Evolutionary conservation across 768 basidiomycete species (phyloP).

Genomic region (Russula foetens): DNA sequence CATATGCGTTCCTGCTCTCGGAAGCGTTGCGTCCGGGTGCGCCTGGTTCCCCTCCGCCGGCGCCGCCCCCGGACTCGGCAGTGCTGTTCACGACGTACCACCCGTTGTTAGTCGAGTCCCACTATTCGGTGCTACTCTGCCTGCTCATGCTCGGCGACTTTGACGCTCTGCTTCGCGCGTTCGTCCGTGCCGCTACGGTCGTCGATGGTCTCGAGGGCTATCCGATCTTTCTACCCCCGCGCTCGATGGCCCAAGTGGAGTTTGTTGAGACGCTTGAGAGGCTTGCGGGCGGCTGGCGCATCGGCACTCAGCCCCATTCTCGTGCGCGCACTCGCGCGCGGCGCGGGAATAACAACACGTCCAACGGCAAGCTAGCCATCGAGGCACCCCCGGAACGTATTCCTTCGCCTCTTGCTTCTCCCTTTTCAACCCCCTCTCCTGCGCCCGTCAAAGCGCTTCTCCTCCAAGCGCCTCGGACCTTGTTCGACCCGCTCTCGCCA

Average conservation of each 20-base stretch:
- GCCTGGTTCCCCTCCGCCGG: slow-evolving; percentile 30
- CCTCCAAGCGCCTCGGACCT: neutral
- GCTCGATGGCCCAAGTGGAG: slow-evolving; percentile 87
- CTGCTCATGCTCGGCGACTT: slow-evolving; percentile 76
- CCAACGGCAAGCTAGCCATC: slow-evolving; percentile 23
- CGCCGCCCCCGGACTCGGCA: slow-evolving; percentile 36
- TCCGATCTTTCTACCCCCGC: slow-evolving; percentile 79
- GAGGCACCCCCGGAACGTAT: slow-evolving; percentile 30
- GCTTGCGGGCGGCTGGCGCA: slow-evolving; percentile 45
- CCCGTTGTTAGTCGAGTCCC: slow-evolving; percentile 81
- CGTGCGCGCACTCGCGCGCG: slow-evolving; percentile 21
- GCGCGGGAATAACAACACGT: slow-evolving; percentile 20
- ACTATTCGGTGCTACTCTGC: slow-evolving; percentile 72
- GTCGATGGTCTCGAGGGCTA: slow-evolving; percentile 84
- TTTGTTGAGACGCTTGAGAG: slow-evolving; percentile 81
- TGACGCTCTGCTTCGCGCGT: slow-evolving; percentile 48
- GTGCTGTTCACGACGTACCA: slow-evolving; percentile 85
- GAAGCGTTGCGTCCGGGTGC: slow-evolving; percentile 61
- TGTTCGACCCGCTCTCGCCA: slow-evolving; percentile 21
- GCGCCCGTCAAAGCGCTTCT: neutral
- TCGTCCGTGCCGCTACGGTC: slow-evolving; percentile 55
- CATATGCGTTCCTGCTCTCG: slow-evolving; percentile 60
- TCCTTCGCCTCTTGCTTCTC: slow-evolving; percentile 5
- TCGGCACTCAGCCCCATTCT: slow-evolving; percentile 41
- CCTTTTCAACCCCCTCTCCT: slow-evolving; percentile 20